These are phyloP conservation scores for Lactuca saligna DNA, from an alignment of 129 eudicot species.

Conservation along the genomic window DNA sequence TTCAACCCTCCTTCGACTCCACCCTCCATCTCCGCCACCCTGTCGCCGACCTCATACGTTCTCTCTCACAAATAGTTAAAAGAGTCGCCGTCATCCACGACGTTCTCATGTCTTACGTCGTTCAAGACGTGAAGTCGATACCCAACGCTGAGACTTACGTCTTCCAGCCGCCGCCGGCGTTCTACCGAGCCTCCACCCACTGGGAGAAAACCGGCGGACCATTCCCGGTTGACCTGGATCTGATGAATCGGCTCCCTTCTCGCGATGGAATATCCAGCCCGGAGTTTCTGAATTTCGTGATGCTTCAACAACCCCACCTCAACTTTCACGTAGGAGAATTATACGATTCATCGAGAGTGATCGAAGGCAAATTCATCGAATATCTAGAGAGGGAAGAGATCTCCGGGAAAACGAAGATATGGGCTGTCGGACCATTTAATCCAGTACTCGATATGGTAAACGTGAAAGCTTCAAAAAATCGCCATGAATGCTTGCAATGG, in stretches of 20 bases:
- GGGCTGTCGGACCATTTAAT: constrained; percentile 48
- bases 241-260: background rate
- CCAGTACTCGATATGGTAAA: constrained; percentile 18
- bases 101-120: constrained; percentile 45
- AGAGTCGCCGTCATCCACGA: constrained; percentile 55
- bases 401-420: constrained; percentile 13
- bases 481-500: constrained; percentile 41
- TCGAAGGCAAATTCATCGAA: constrained; percentile 36
- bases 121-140: constrained; percentile 41
- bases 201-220: constrained; percentile 17
- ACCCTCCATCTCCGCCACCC: constrained; percentile 47
- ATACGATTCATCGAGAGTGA: constrained; percentile 33
- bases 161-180: constrained; percentile 46
- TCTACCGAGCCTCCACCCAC: constrained; percentile 8
- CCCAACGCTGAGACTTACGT: constrained; percentile 57
- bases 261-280: background rate
- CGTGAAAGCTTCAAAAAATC: background rate
- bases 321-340: background rate
- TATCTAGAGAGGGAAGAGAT: constrained; percentile 22
- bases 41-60: constrained; percentile 28
- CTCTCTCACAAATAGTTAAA: constrained; percentile 22
- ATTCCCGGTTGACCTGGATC: constrained; percentile 14
- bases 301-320: background rate
- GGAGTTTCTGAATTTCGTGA: background rate
- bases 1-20: constrained; percentile 41